Evolutionary conservation across 257 asterid species (phyloP).

Genomic region (Solanum sparsipilum): DNA sequence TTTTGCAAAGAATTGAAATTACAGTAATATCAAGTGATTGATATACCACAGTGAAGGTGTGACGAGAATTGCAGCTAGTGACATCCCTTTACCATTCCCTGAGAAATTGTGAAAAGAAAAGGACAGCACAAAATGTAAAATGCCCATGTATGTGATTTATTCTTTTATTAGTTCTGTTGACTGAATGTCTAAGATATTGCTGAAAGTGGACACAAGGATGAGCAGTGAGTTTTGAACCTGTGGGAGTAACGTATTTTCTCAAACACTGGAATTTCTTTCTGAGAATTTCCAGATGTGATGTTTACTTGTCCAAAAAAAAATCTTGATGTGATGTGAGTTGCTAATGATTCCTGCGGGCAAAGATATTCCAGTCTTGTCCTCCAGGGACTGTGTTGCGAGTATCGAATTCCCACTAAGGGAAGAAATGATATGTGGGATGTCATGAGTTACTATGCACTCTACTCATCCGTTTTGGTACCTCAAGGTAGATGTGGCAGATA

Average conservation of each 20-base stretch:
- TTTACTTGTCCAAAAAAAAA: not conserved
- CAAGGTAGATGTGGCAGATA: not conserved
- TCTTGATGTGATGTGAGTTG: not conserved
- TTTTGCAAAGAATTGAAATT: not conserved
- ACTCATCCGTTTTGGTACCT: not conserved
- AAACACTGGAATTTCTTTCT: not conserved
- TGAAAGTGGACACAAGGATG: not conserved
- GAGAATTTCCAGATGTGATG: not conserved
- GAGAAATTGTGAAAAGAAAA: not conserved
- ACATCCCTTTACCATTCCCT: not conserved
- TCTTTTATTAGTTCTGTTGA: not conserved
- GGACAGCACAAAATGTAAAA: not conserved
- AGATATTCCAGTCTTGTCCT: not conserved
- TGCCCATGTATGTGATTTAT: not conserved
- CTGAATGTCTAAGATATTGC: not conserved
- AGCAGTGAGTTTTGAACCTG: not conserved
- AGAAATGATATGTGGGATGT: not conserved
- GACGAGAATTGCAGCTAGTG: not conserved
- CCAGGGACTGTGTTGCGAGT: not conserved
- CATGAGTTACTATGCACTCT: not conserved
- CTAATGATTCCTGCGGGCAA: not conserved
- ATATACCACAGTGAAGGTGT: not conserved
- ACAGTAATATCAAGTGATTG: not conserved
- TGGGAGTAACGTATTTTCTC: not conserved
- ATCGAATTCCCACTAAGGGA: not conserved